Base-by-base conservation (phyloP, 73 alveolate species). In the Uronychia setigera region DNA sequence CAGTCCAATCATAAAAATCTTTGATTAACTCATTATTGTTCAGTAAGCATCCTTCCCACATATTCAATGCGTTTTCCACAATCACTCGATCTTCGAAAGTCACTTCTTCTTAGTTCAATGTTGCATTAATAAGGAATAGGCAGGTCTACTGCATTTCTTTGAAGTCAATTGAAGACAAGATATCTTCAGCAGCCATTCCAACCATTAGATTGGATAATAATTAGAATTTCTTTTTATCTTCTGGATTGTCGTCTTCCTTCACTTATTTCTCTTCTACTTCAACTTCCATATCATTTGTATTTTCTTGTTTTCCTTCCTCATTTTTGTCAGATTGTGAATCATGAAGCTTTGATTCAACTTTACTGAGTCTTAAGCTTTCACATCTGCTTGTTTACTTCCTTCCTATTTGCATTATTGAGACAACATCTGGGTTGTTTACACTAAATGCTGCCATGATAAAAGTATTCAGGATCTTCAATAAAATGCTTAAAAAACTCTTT, bases 371-470 rank as follows among this genome's bases (percentile, higher is more conserved):
- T 46, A 19, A 5, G 5, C 67, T 19, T 19, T 46, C 67, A 46
- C n/a, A 5, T 5, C 5, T 19, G 19, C 67, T 46, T 19, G 67
- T 46, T 46, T 46, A 19, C 67, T 19, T 78, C 60, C 85, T 77
- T 19, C 78, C 80, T 19, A 89, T 67, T 30, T 32, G 0, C 1
- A 77, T 78, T 1, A 79, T 26, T 25, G 32, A 81, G 29, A 31
- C 76, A 28, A 80, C 76, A 25, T 35, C 31, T 35, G 85, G 87
- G 35, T 84, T 74, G 32, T 74, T 57, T 29, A 90, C 85, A 30
- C 78, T 77, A 76, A 90, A 90, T 26, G 95, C 95, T 28, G 95
- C 91, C 59, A 80, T 84, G 13, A 90, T 85, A 76, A 90, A 90
- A 79, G 85, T 79, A 80, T 88, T 85, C 74, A 85, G 86, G 9